These are phyloP conservation scores for Penicillium vulpinum DNA, from an alignment of 2,329 filamentous ascomycete genomes.

Conservation along the genomic window DNA sequence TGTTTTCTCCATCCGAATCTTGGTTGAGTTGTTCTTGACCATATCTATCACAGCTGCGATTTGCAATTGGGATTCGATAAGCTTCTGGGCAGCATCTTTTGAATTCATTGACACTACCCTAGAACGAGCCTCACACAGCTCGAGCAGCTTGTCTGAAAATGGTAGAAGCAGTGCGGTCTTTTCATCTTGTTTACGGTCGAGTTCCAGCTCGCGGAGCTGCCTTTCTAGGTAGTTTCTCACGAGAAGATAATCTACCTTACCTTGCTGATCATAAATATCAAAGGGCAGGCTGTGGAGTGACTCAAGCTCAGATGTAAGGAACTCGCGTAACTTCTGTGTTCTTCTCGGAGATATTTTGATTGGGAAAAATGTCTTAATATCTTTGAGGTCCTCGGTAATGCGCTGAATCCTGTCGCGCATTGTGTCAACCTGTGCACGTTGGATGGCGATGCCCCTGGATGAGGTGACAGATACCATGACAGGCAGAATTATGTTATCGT, in stretches of 20 bases:
- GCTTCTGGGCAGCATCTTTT: background rate
- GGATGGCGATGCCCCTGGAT: background rate
- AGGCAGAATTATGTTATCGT: background rate
- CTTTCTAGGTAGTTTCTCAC: background rate
- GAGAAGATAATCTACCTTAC: background rate
- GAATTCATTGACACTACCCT: background rate
- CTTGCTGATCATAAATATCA: background rate
- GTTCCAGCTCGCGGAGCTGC: conserved; percentile 29
- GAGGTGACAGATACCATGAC: background rate
- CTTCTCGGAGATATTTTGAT: background rate
- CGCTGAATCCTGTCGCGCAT: background rate
- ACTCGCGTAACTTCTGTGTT: background rate
- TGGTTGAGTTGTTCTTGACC: background rate
- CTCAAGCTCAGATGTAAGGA: background rate
- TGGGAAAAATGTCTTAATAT: background rate
- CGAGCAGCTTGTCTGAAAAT: background rate
- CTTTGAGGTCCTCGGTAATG: background rate
- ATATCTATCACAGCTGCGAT: background rate
- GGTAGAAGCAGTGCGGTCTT: background rate
- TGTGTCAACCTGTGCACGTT: background rate
- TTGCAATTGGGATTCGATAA: background rate
- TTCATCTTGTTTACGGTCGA: conserved; percentile 33
- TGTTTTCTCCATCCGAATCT: background rate
- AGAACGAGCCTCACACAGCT: background rate
- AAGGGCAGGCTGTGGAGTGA: background rate